Conservation (phyloP, 805 yeast species). For the Vanderwaltozyma verrucispora region DNA sequence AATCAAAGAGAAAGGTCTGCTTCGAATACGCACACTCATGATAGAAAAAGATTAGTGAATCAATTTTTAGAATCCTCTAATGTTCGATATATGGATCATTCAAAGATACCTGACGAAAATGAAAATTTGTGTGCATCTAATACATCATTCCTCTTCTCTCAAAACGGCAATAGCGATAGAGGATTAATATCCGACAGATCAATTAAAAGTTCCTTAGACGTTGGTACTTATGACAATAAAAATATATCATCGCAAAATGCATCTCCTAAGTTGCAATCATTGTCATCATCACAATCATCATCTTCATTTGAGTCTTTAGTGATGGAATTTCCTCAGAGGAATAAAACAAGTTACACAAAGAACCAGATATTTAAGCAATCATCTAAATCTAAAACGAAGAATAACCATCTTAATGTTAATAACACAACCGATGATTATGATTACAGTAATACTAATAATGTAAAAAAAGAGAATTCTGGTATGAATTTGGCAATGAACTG, state of each 20-base stretch:
- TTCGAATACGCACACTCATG: slow-evolving; percentile 6
- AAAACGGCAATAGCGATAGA: no score
- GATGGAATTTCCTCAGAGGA: neutral
- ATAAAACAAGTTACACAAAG: neutral
- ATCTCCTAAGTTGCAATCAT: slow-evolving; percentile 2
- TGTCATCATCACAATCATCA: slow-evolving; percentile 6
- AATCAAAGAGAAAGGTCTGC: neutral
- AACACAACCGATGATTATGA: no score
- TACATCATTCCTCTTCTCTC: neutral
- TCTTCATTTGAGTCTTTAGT: slow-evolving; percentile 2
- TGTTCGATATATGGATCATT: slow-evolving; percentile 8
- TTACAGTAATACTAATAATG: neutral
- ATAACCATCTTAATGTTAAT: no score
- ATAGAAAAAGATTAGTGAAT: slow-evolving; percentile 20
- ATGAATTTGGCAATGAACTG: neutral
- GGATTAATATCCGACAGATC: no score
- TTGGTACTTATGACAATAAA: no score
- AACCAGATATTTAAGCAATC: slow-evolving; percentile 1
- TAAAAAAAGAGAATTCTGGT: neutral
- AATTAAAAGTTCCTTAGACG: no score
- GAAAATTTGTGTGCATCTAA: neutral
- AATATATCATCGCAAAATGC: no score
- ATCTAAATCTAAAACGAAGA: neutral
- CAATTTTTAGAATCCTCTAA: slow-evolving; percentile 20
- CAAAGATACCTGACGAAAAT: neutral